Evolutionary conservation across 805 yeast genomes (phyloP).

Genomic region (Candida mattraensis): DNA sequence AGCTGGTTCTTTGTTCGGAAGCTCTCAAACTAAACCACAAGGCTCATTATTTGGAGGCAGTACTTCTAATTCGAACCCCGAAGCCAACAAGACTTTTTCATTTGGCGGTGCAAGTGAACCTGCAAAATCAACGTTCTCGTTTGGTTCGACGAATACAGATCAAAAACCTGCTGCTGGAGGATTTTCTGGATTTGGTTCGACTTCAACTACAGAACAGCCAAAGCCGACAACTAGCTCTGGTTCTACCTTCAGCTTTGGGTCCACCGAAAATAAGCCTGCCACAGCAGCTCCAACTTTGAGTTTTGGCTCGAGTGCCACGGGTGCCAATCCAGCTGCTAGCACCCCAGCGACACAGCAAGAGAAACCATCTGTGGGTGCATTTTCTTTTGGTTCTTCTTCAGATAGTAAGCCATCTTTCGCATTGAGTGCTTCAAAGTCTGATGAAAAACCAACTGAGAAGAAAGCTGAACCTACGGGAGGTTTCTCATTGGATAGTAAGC

Average conservation of each 20-base stretch:
- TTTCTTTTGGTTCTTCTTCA: slow-evolving; percentile 17
- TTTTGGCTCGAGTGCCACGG: slow-evolving; percentile 11
- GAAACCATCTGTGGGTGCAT: slow-evolving; percentile 15
- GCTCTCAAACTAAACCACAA: no score
- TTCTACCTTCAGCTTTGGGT: not conserved
- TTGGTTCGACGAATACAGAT: slow-evolving; percentile 11
- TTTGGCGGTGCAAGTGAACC: slow-evolving; percentile 5
- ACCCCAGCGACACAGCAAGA: slow-evolving; percentile 4
- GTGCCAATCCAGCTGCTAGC: not conserved
- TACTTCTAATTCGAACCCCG: no score
- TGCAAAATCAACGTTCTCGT: slow-evolving; percentile 13
- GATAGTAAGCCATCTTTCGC: slow-evolving; percentile 9
- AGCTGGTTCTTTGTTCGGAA: no score
- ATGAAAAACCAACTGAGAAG: slow-evolving; percentile 6
- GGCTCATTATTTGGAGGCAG: no score
- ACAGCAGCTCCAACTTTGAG: slow-evolving; percentile 9
- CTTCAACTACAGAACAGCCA: slow-evolving; percentile 1
- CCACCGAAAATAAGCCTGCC: no score
- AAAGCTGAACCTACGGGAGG: slow-evolving; percentile 9
- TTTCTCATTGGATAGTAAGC: slow-evolving; percentile 1
- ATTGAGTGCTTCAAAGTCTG: not conserved
- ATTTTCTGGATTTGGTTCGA: slow-evolving; percentile 18
- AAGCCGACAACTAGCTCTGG: not conserved
- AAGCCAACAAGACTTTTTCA: no score
- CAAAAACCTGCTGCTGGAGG: slow-evolving; percentile 6